A percentile compares a stretch with the other conserved stretches of the same genome.
Conservation (phyloP, 2,329 filamentous ascomycete genomes). For the Ceratocystis colombiana region DNA sequence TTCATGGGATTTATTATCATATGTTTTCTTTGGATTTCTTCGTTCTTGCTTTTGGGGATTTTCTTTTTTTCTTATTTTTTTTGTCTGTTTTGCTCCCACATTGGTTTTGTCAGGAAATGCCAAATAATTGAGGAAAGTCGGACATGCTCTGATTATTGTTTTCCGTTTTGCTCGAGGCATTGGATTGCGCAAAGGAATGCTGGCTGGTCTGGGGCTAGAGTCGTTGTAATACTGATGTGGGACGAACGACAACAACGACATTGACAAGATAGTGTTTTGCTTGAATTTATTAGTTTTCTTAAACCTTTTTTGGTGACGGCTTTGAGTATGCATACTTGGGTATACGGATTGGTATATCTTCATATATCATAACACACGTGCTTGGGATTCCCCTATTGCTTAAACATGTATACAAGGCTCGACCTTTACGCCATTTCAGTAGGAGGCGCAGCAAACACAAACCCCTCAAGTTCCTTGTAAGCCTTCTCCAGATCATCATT, state of each 20-base stretch:
- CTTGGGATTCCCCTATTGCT: not conserved
- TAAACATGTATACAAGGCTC: not conserved
- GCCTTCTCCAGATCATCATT: conserved; percentile 41
- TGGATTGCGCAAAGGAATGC: not conserved
- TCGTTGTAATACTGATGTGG: not conserved
- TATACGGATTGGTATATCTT: conserved; percentile 12
- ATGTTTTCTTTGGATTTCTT: conserved; percentile 13
- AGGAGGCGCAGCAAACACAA: conserved; percentile 35
- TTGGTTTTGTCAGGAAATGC: not conserved
- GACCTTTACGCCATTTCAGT: conserved; percentile 11
- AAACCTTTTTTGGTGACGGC: not conserved
- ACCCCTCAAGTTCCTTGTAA: conserved; percentile 44
- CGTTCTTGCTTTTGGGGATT: not conserved
- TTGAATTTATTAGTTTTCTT: conserved; percentile 8
- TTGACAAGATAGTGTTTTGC: conserved; percentile 1
- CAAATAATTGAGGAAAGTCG: not conserved
- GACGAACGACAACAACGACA: not conserved
- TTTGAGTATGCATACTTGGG: not conserved
- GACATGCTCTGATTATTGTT: not conserved
- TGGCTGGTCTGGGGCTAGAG: not conserved
- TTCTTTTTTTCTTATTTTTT: not conserved
- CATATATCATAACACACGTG: not conserved
- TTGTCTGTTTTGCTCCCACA: too few species aligned
- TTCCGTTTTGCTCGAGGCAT: not conserved
- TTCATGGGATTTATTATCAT: conserved; percentile 6